These are phyloP conservation scores for Gossypium herbaceum DNA, from an alignment of 345 rosid genomes.

Conservation along the genomic window DNA sequence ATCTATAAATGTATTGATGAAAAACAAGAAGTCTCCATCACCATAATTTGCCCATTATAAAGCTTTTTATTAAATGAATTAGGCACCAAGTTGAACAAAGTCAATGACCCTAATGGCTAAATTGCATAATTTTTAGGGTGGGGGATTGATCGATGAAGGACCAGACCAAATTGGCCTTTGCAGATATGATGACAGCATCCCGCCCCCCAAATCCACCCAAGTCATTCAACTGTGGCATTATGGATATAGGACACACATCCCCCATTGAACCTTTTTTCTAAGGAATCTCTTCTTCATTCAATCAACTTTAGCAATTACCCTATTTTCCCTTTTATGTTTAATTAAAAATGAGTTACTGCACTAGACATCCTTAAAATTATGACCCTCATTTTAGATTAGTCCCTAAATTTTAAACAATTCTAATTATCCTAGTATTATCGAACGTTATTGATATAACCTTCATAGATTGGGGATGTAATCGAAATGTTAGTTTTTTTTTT, in stretches of 20 bases:
- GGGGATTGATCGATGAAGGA: conserved; percentile 5
- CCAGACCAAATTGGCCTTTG: not conserved
- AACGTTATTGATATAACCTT: too few species aligned
- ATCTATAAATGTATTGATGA: not conserved
- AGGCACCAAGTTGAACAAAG: conserved; percentile 23
- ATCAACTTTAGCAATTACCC: not conserved
- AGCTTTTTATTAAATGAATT: conserved; percentile 19
- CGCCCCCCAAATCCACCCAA: not conserved
- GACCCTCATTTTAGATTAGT: too few species aligned
- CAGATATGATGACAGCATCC: conserved; percentile 7
- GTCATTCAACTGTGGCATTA: not conserved
- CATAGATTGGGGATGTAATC: too few species aligned
- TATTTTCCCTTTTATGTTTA: not conserved
- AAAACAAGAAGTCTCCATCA: conserved; percentile 8
- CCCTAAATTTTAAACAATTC: too few species aligned
- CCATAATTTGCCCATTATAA: conserved; percentile 23
- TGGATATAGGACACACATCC: not conserved
- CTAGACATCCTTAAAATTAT: too few species aligned
- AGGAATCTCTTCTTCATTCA: not conserved
- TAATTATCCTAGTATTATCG: too few species aligned
- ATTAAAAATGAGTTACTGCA: too few species aligned
- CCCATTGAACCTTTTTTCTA: too few species aligned
- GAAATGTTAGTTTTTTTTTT: too few species aligned
- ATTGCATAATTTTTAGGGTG: conserved; percentile 20
- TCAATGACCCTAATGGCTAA: conserved; percentile 22